Evolutionary conservation across 768 basidiomycete species (phyloP), one percentile per base, ranked within the genome.

Genomic region (Boletus sp.): DNA sequence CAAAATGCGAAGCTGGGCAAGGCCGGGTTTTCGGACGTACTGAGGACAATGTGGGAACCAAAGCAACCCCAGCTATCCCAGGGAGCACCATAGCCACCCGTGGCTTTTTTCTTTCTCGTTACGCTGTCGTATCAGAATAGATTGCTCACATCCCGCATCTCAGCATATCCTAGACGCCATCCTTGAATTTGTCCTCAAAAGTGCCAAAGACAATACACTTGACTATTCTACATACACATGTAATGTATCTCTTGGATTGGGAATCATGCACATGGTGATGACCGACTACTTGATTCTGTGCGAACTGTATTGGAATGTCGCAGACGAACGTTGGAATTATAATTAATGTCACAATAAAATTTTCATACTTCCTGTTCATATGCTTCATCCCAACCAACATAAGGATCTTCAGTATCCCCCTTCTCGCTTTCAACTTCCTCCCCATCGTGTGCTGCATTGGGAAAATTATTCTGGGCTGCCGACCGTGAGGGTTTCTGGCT

Each of bases 1-100:
- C 87, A 92, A 69, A 98, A 98, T 66, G 95, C 95, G 3, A 88
- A 88, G 46, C 74, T 88, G 33, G 95, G 95, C 50, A 91, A 93
- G 70, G 74, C 86, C 49, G 95, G 88, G 23, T 95, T 98, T 71
- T 90, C 92, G 41, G 90, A 93, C 65, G 93, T 98, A 30, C 72
- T 97, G 59, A 77, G 87, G 63, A 80, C 80, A 57, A 69, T 95
- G 67, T 85, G 86, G 84, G 88, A 92, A 62, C 77, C 85, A 65
- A 80, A 86, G 58, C 82, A 88, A 62, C 68, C 73, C 39, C 75
- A 73, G 58, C 50, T 67, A 27, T 67, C 70, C n/a, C 67, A 60
- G 15, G 64, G 63, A 50, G 57, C 69, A 43, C 58, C 72, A 54
- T 74, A 66, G 47, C 55, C 44, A 29, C 13, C 53, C 21, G 11